Percentiles rank a stretch among this genome's conserved stretches.
These are phyloP conservation scores for Coniochaeta sp. DNA, from an alignment of 2,329 filamentous ascomycete species.

Conservation along the genomic window DNA sequence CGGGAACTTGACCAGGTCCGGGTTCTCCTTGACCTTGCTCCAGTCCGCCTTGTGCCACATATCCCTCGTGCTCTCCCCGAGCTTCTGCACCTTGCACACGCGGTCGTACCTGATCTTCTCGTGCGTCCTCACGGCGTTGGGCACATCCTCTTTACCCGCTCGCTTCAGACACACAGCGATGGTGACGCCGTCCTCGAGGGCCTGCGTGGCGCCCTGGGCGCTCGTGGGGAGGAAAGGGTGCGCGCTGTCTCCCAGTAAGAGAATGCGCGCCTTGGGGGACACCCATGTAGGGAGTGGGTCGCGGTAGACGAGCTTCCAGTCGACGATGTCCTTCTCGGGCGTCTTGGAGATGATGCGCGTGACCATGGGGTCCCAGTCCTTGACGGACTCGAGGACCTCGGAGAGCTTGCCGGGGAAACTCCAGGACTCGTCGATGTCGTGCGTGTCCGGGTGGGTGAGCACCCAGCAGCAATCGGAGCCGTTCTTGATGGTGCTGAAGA, in stretches of 20 bases:
- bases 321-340: constrained; percentile 14
- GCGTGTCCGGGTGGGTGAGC: constrained; percentile 45
- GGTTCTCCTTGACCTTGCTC: constrained; percentile 37
- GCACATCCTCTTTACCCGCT: constrained; percentile 23
- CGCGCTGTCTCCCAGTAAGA: constrained; percentile 41
- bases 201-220: constrained; percentile 39
- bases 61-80: constrained; percentile 37
- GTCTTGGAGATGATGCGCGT: constrained; percentile 28
- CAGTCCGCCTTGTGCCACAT: constrained; percentile 47
- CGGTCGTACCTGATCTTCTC: constrained; percentile 39
- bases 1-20: constrained; percentile 38
- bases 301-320: constrained; percentile 38
- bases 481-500: constrained; percentile 50
- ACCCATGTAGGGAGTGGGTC: constrained; percentile 35
- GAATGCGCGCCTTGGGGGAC: constrained; percentile 30
- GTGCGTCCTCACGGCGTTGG: constrained; percentile 33
- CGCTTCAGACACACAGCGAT: constrained; percentile 34
- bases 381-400: constrained; percentile 16
- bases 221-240: constrained; percentile 42
- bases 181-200: constrained; percentile 42
- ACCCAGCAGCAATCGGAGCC: constrained; percentile 53
- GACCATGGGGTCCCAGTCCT: constrained; percentile 31
- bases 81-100: constrained; percentile 38
- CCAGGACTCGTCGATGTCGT: constrained; percentile 49
- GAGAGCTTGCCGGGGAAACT: constrained; percentile 32